These are phyloP conservation scores for Lachancea thermotolerans DNA, from an alignment of 805 yeast genomes.

Conservation along the genomic window DNA sequence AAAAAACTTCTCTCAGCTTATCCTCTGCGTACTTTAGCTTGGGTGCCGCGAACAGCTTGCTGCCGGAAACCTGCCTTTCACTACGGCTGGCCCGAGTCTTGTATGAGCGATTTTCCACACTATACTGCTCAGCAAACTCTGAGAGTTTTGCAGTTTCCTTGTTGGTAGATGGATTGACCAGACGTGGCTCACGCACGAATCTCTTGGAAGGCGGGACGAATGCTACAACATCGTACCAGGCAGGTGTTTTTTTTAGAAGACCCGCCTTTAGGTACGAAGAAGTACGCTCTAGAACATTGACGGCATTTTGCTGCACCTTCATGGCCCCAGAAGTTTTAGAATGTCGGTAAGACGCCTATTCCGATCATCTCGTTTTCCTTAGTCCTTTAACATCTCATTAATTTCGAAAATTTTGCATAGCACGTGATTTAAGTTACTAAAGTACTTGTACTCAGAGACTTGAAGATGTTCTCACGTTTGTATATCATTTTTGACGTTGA, in stretches of 20 bases:
- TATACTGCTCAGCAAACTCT: slow-evolving; percentile 10
- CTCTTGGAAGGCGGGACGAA: slow-evolving; percentile 72
- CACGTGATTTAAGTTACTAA: background rate
- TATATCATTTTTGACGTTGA: too few species aligned
- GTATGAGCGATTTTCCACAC: slow-evolving; percentile 21
- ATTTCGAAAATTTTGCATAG: slow-evolving; percentile 1
- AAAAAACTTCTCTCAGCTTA: slow-evolving; percentile 72
- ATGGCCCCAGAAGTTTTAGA: slow-evolving; percentile 24
- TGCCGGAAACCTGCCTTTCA: slow-evolving; percentile 17
- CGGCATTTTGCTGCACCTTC: slow-evolving; percentile 75
- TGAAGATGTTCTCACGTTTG: too few species aligned
- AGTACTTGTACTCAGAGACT: background rate
- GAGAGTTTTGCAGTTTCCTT: slow-evolving; percentile 15
- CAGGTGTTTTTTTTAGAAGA: slow-evolving; percentile 64
- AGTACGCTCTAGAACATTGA: slow-evolving; percentile 71
- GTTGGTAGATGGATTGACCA: slow-evolving; percentile 21
- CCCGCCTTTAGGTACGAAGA: slow-evolving; percentile 70
- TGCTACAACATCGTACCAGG: slow-evolving; percentile 84
- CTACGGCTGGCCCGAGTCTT: slow-evolving; percentile 28
- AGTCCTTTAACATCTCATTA: too few species aligned
- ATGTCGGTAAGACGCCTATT: background rate
- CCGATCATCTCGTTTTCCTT: too few species aligned
- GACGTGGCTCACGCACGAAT: slow-evolving; percentile 33
- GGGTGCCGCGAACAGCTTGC: slow-evolving; percentile 23
- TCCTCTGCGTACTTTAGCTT: slow-evolving; percentile 48